Conservation (phyloP, 441 rosid genomes). For the Brassica balearica region DNA sequence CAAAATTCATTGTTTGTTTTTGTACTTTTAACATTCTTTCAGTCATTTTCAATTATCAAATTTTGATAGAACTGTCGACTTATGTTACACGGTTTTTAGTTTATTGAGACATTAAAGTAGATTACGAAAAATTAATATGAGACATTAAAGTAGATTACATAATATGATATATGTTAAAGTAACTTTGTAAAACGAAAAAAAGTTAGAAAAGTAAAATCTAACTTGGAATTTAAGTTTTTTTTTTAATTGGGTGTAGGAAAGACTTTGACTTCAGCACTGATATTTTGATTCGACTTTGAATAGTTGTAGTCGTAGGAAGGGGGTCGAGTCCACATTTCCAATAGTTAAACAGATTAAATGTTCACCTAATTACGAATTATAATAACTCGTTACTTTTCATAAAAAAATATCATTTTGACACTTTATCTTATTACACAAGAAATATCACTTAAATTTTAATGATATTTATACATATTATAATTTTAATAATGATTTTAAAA, state of each 20-base stretch:
- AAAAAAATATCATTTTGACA: no score
- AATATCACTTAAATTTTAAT: no score
- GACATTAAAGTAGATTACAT: background rate
- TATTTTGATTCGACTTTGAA: conserved; percentile 38
- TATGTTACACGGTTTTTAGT: background rate
- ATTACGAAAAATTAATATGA: background rate
- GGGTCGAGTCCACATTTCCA: no score
- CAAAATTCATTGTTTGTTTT: conserved; percentile 19
- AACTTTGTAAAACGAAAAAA: background rate
- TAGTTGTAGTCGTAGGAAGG: background rate
- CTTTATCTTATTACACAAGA: no score
- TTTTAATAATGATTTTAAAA: no score
- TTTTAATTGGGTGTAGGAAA: conserved; percentile 34
- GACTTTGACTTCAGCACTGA: conserved; percentile 46
- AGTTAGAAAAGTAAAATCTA: conserved; percentile 29
- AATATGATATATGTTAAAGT: background rate
- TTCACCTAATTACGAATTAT: conserved; percentile 17
- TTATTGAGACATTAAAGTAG: background rate
- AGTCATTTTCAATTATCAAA: background rate
- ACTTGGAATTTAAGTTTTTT: conserved; percentile 27
- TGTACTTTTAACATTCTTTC: conserved; percentile 6
- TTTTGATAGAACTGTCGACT: background rate
- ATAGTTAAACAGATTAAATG: background rate
- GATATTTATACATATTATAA: no score
- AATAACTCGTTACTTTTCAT: background rate